Conservation (phyloP, 2,329 filamentous ascomycete species). For the Fusarium phyllophilum region DNA sequence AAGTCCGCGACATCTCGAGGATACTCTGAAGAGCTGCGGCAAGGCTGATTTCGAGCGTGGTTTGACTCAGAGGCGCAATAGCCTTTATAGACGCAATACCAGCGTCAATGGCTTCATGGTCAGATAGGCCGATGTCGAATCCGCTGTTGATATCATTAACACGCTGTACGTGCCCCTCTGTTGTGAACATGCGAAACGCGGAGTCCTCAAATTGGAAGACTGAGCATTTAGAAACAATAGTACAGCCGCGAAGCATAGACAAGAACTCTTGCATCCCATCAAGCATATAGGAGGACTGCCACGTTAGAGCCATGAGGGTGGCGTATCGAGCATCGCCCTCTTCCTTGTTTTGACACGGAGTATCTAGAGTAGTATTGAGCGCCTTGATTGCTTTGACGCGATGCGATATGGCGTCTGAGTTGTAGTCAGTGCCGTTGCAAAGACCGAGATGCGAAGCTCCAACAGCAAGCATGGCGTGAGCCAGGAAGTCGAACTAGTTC, state of each 20-base stretch:
- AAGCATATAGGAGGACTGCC: background rate
- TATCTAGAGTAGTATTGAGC: background rate
- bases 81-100: background rate
- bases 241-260: background rate
- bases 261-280: background rate
- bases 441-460: background rate
- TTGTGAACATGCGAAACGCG: background rate
- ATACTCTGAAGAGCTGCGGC: background rate
- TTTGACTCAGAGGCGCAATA: background rate
- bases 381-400: background rate
- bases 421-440: background rate
- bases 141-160: background rate
- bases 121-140: background rate
- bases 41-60: background rate
- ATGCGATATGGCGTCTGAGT: background rate
- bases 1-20: background rate
- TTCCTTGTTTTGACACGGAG: background rate
- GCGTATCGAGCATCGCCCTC: background rate
- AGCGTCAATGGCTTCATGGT: rapidly evolving
- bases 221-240: background rate
- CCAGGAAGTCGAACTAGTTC: background rate
- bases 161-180: background rate
- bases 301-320: background rate
- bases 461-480: background rate
- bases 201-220: background rate